phyloP scores from a whole-genome alignment of 306 rosid species.

The Oemleria cerasiformis region DNA sequence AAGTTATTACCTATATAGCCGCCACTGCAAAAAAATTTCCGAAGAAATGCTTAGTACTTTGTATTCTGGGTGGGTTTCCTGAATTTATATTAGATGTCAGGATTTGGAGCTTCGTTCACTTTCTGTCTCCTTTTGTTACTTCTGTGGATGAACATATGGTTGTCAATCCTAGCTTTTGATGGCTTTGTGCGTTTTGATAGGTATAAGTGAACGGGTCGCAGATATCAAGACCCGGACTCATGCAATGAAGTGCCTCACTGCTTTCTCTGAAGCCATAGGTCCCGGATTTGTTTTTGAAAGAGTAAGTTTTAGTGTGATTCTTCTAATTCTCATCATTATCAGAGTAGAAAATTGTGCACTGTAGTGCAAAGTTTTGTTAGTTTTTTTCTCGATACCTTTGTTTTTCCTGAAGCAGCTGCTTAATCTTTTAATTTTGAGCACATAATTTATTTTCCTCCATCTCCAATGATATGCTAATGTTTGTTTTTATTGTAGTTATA shows the following conservation, averaged over 20 bases:
- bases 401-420: neutral
- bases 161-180: conserved; percentile 8
- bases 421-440: neutral
- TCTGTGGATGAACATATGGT: conserved; percentile 8
- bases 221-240: conserved; percentile 93
- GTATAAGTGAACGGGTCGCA: conserved; percentile 94
- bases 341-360: neutral
- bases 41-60: conserved; percentile 90
- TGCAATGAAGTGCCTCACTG: conserved; percentile 93
- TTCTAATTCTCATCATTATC: neutral
- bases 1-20: conserved; percentile 68
- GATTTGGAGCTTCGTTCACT: neutral
- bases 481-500: conserved; percentile 49
- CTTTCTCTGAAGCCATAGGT: conserved; percentile 86
- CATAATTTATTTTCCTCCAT: conserved; percentile 16
- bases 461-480: neutral
- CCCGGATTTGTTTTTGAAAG: conserved; percentile 98
- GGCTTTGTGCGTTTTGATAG: conserved; percentile 33
- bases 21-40: conserved; percentile 73
- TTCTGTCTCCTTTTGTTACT: neutral
- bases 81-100: neutral
- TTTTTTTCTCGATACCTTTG: neutral
- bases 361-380: neutral
- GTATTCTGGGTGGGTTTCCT: conserved; percentile 72
- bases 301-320: conserved; percentile 44